A percentile compares a stretch with the other conserved stretches of the same genome.
These are phyloP conservation scores for Salinomyces thailandicus DNA, from an alignment of 2,329 filamentous ascomycete species.

Conservation along the genomic window DNA sequence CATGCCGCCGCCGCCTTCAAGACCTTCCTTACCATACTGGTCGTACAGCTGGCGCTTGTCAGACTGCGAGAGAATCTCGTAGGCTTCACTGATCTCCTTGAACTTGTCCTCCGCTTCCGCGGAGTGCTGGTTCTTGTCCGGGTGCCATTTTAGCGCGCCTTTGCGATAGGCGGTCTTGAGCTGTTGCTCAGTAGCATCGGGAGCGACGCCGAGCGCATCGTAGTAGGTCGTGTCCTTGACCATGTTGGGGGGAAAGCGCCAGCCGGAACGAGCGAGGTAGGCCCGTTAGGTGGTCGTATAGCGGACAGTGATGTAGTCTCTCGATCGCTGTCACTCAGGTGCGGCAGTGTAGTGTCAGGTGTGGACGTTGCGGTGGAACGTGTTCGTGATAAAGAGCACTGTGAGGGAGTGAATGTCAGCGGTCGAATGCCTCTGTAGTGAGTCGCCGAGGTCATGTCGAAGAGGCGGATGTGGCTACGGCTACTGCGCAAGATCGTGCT, in stretches of 20 bases:
- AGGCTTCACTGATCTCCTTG: conserved; percentile 93
- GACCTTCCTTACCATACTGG: conserved; percentile 92
- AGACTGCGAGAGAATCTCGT: conserved; percentile 84
- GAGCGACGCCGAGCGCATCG: conserved; percentile 66
- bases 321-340: no score
- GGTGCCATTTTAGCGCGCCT: conserved; percentile 72
- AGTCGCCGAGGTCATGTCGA: no score
- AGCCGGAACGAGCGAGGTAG: no score
- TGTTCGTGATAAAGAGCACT: no score
- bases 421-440: no score
- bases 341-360: no score
- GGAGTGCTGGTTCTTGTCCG: conserved; percentile 94
- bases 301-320: no score
- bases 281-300: no score
- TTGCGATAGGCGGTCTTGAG: conserved; percentile 87
- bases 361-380: no score
- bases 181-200: conserved; percentile 71
- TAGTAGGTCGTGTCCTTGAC: conserved; percentile 72
- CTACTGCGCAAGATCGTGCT: no score
- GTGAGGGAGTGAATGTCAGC: no score
- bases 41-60: conserved; percentile 92
- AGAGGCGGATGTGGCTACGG: no score
- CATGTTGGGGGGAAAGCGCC: conserved; percentile 41
- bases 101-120: conserved; percentile 92
- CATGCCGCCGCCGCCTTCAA: conserved; percentile 68